Conservation (phyloP, 306 rosid genomes). For the Dicorynia guianensis region DNA sequence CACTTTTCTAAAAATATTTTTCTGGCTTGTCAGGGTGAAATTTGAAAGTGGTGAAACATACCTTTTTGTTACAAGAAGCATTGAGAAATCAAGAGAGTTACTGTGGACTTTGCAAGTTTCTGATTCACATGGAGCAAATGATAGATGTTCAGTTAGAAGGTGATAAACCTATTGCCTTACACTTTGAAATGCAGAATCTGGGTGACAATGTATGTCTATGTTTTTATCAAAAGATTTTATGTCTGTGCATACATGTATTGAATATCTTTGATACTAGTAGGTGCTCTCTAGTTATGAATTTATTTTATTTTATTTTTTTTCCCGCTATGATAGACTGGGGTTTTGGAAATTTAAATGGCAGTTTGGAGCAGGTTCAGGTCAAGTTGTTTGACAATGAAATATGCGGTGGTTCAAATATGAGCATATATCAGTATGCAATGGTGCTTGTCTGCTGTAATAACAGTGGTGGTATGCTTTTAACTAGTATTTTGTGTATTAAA, state of each 20-base stretch:
- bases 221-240: too few species aligned
- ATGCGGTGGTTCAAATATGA: conserved; percentile 77
- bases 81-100: conserved; percentile 74
- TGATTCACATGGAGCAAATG: conserved; percentile 54
- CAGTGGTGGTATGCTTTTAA: conserved; percentile 60
- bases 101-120: conserved; percentile 55
- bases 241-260: background rate
- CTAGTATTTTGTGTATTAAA: conserved; percentile 18
- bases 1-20: conserved; percentile 35
- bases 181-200: conserved; percentile 2
- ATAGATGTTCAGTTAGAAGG: conserved; percentile 71
- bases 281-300: conserved; percentile 15
- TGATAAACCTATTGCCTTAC: conserved; percentile 38
- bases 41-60: conserved; percentile 60
- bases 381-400: conserved; percentile 80
- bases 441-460: conserved; percentile 63
- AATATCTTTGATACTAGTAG: conserved; percentile 16
- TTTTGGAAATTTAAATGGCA: conserved; percentile 95
- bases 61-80: conserved; percentile 78
- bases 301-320: conserved; percentile 6
- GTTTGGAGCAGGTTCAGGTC: conserved; percentile 99
- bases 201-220: background rate
- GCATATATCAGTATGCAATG: conserved; percentile 88
- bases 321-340: conserved; percentile 65
- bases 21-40: conserved; percentile 61